phyloP scores from a whole-genome alignment of 768 basidiomycete species.

The Artomyces pyxidatus region DNA sequence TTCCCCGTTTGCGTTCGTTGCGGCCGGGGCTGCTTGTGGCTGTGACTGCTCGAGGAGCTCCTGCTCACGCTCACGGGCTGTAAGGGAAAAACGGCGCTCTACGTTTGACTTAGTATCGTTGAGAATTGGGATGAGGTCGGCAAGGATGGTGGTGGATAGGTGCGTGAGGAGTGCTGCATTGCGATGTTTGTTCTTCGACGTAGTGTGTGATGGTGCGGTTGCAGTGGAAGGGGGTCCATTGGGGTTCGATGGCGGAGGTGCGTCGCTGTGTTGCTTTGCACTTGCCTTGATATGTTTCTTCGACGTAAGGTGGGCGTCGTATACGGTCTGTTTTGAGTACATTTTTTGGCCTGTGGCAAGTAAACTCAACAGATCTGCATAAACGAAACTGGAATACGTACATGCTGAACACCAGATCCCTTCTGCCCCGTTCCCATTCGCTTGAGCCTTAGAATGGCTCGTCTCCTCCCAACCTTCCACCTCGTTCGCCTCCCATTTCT shows the following conservation, averaged over 20 bases:
- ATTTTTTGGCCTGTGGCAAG: constrained; percentile 71
- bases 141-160: constrained; percentile 61
- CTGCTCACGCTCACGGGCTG: constrained; percentile 95
- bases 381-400: constrained; percentile 39
- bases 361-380: background rate
- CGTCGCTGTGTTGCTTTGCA: constrained; percentile 52
- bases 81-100: constrained; percentile 92
- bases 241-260: constrained; percentile 44
- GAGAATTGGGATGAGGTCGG: constrained; percentile 53
- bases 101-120: constrained; percentile 94
- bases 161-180: constrained; percentile 66
- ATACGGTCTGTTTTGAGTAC: constrained; percentile 97
- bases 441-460: constrained; percentile 28
- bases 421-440: constrained; percentile 40
- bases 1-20: constrained; percentile 36
- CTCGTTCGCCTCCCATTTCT: constrained; percentile 72
- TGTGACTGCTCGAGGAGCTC: constrained; percentile 70
- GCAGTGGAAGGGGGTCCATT: constrained; percentile 40
- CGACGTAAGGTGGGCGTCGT: constrained; percentile 89
- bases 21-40: constrained; percentile 40
- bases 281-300: constrained; percentile 93
- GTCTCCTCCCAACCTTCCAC: constrained; percentile 67
- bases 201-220: constrained; percentile 22
- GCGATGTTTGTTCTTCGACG: constrained; percentile 42
- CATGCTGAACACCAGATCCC: constrained; percentile 94